Evolutionary conservation across 73 alveolate species (phyloP).

Genomic region (Paramecium sonneborni): DNA sequence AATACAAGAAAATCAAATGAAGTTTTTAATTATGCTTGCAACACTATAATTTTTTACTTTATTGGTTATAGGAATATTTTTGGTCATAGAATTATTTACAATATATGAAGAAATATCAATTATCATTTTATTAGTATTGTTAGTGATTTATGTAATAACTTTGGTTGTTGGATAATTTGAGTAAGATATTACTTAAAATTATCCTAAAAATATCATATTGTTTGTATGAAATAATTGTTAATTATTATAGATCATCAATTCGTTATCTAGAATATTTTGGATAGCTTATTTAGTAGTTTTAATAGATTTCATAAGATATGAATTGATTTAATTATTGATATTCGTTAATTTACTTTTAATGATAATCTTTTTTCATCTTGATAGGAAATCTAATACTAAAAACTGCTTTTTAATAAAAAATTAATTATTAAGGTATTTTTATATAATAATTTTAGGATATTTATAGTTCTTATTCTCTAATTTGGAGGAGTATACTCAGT

Average conservation of each 20-base stretch:
- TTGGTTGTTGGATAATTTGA: constrained; percentile 1
- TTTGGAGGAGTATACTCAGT: not conserved
- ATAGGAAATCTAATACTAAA: not conserved
- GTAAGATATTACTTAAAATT: not conserved
- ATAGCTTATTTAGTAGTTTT: constrained; percentile 11
- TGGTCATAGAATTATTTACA: not conserved
- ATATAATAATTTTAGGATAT: not conserved
- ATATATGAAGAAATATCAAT: not conserved
- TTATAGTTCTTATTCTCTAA: not conserved
- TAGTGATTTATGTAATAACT: not conserved
- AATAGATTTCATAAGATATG: not conserved
- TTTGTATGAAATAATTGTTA: not conserved
- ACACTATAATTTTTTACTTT: not conserved
- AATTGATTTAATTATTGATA: not conserved
- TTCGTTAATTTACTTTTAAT: not conserved
- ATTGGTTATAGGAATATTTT: not conserved
- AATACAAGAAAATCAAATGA: not conserved
- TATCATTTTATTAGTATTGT: not conserved
- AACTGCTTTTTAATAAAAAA: constrained; percentile 17
- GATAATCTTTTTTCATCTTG: not conserved
- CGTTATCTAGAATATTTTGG: constrained; percentile 37
- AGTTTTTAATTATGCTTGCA: not conserved
- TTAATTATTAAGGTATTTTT: not conserved
- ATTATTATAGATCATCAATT: not conserved
- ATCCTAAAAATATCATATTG: not conserved